Conservation (phyloP, 257 asterid genomes). For the Anisodus tanguticus region DNA sequence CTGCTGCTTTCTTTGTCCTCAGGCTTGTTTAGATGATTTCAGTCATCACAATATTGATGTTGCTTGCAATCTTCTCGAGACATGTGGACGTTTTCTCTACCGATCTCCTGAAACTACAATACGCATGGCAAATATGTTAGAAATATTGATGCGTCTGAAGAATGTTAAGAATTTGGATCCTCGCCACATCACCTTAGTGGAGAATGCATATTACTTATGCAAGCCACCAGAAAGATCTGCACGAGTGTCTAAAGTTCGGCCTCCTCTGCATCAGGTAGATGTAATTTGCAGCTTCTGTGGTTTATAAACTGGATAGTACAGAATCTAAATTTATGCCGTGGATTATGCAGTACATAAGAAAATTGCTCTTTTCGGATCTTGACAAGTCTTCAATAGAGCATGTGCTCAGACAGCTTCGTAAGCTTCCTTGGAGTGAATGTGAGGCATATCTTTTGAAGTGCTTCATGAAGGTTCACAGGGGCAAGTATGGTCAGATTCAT, state of each 20-base stretch:
- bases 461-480: conserved; percentile 96
- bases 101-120: conserved; percentile 93
- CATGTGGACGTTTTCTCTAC: conserved; percentile 97
- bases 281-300: conserved; percentile 28
- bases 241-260: conserved; percentile 93
- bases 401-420: conserved; percentile 90
- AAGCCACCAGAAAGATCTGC: conserved; percentile 99
- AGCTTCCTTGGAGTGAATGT: conserved; percentile 97
- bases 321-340: conserved; percentile 35
- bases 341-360: conserved; percentile 84
- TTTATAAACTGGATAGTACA: conserved; percentile 28
- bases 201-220: conserved; percentile 97
- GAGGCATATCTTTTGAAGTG: conserved; percentile 85
- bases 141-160: conserved; percentile 96
- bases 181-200: conserved; percentile 94
- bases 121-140: conserved; percentile 98
- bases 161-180: conserved; percentile 98
- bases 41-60: conserved; percentile 96
- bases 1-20: conserved; percentile 32
- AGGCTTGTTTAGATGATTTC: conserved; percentile 98
- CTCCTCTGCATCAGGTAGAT: conserved; percentile 91
- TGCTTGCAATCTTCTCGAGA: conserved; percentile 99
- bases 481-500: conserved; percentile 95
- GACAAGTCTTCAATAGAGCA: conserved; percentile 91
- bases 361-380: conserved; percentile 95